Conservation (phyloP, 2,329 filamentous ascomycete species). For the Pyrenophora graminea region DNA sequence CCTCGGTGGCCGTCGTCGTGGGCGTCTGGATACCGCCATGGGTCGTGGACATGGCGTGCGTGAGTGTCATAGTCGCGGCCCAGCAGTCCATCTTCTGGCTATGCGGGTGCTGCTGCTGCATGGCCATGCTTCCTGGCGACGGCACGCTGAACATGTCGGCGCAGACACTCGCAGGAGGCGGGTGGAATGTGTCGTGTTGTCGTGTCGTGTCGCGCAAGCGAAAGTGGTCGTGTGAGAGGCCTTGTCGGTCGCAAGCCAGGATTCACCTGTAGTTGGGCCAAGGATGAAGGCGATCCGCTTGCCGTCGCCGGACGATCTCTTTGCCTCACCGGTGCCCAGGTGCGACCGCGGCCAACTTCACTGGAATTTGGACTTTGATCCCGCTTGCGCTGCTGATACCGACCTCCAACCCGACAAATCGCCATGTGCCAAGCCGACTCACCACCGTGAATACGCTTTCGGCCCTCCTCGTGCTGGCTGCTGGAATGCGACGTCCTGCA, state of each 20-base stretch:
- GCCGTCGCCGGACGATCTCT: slow-evolving; percentile 12
- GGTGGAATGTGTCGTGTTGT: background rate
- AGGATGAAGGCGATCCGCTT: slow-evolving; percentile 14
- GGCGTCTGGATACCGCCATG: slow-evolving; percentile 5
- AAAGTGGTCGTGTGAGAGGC: slow-evolving; percentile 31
- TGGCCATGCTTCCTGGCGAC: slow-evolving; percentile 36
- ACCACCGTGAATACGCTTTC: slow-evolving; percentile 10
- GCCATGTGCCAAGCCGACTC: slow-evolving; percentile 7
- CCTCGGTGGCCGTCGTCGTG: background rate
- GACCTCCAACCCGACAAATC: slow-evolving; percentile 1
- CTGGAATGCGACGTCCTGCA: slow-evolving; percentile 5
- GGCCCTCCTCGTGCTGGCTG: slow-evolving; percentile 11
- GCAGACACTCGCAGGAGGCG: slow-evolving; percentile 32
- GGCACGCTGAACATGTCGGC: slow-evolving; percentile 17
- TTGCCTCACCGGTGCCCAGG: slow-evolving; percentile 1
- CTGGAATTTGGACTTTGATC: background rate
- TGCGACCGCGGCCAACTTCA: background rate
- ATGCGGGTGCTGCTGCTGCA: slow-evolving; percentile 11
- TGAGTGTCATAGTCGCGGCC: slow-evolving; percentile 9
- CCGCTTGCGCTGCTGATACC: background rate
- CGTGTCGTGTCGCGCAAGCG: slow-evolving; percentile 24
- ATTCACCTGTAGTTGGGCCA: slow-evolving; percentile 8
- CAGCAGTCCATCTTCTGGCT: slow-evolving; percentile 24
- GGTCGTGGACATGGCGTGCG: slow-evolving; percentile 4
- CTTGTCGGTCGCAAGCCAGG: slow-evolving; percentile 12